Evolutionary conservation across 2,329 filamentous ascomycete genomes (phyloP), one percentile per base, ranked within the genome.

Genomic region (Colletotrichum tropicale): DNA sequence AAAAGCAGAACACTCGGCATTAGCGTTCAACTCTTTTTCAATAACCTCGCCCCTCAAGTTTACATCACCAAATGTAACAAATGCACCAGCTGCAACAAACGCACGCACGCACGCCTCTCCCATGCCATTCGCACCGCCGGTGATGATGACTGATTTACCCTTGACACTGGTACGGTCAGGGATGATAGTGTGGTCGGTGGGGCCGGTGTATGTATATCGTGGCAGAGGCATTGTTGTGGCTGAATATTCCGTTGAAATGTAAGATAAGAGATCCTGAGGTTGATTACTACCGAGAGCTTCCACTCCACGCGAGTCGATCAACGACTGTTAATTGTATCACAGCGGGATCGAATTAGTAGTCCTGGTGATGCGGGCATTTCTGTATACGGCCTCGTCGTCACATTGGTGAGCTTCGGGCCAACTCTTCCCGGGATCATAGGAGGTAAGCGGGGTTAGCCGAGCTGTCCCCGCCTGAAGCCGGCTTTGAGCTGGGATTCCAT

Each of bases 91-190:
- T 5, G 76, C 80, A 12, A 79, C 81, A 64, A 86, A 86, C 7
- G 81, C 81, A 5, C 82, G 77, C 0, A 85, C 83, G 28, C 82
- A 84, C 1, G 78, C 79, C 75, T 85, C 83, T 9, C 85, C 86
- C 73, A 87, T 85, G 26, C 86, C 86, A 73, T 84, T 85, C 43
- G 83, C 87, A 13, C 87, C 88, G n/a, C 87, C 87, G 2, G 87
- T 89, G 18, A 89, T 83, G 26, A 89, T 83, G 28, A 88, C 86
- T 1, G 85, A 87, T 77, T 88, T 89, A 32, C 85, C 87, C 5
- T 78, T 80, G 10, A 87, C 77, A 48, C 83, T 81, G 55, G 79
- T 80, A n/a, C 78, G 74, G 77, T 88, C 85, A 12, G 83, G 82
- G 10, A 79, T 77, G 5, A 81, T 69, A 1, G 82, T 83, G 69